These are phyloP conservation scores for Akanthomyces lecanii DNA, from an alignment of 2,329 filamentous ascomycete species.

Conservation along the genomic window DNA sequence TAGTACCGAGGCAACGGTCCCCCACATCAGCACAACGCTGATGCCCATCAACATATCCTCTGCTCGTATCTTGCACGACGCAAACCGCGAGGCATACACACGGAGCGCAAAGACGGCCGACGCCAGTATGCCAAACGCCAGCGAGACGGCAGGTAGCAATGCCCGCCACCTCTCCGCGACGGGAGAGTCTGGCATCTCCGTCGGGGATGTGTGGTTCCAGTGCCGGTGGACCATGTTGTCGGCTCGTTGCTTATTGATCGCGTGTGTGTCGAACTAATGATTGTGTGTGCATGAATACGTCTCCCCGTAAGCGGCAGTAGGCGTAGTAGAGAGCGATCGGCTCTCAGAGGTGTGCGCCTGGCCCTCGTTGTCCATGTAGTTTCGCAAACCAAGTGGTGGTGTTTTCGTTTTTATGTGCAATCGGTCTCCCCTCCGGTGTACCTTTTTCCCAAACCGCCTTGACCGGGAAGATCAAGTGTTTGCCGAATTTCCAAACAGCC, in stretches of 20 bases:
- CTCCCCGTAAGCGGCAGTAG: neutral
- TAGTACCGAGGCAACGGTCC: constrained; percentile 9
- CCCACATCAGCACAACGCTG: constrained; percentile 17
- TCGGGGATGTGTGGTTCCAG: constrained; percentile 4
- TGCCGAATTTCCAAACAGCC: no score
- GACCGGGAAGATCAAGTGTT: no score
- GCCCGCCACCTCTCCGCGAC: neutral
- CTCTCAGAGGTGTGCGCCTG: neutral
- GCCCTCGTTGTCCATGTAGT: neutral
- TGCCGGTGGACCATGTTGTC: neutral
- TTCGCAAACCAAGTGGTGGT: neutral
- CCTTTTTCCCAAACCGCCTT: neutral
- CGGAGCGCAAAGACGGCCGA: constrained; percentile 6
- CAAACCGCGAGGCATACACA: constrained; percentile 1
- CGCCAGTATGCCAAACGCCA: constrained; percentile 14
- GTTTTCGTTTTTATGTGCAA: neutral
- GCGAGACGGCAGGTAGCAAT: constrained; percentile 5
- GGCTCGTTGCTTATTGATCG: neutral
- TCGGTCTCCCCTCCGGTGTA: neutral
- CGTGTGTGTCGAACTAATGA: neutral
- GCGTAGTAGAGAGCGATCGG: neutral
- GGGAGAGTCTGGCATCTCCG: constrained; percentile 3
- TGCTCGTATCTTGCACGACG: constrained; percentile 10
- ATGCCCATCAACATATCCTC: constrained; percentile 15
- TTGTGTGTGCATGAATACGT: neutral